These are phyloP conservation scores for Aureobasidium lini DNA, from an alignment of 2,329 filamentous ascomycete species.

Conservation along the genomic window DNA sequence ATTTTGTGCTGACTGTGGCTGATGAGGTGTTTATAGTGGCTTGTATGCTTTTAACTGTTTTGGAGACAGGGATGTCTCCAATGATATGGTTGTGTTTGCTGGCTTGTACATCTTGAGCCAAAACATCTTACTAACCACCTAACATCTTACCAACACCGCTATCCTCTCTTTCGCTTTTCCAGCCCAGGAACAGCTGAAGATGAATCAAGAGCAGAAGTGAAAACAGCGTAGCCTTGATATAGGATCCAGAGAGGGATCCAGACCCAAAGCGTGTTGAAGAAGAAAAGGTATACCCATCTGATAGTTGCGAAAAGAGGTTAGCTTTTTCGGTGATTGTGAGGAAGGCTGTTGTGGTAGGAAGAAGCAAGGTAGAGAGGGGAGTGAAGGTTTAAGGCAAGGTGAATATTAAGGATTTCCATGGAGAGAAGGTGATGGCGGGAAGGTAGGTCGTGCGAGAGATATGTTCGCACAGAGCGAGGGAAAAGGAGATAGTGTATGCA, in stretches of 20 bases:
- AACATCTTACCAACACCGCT: background rate
- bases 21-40: too few relatives aligned
- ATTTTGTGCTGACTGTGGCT: too few relatives aligned
- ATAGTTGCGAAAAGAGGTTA: background rate
- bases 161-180: background rate
- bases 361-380: background rate
- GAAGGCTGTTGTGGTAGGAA: too few relatives aligned
- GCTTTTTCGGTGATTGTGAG: background rate
- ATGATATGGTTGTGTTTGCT: too few relatives aligned
- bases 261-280: slow-evolving; percentile 60
- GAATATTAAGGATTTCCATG: too few relatives aligned
- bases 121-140: too few relatives aligned
- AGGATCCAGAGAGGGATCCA: slow-evolving; percentile 52
- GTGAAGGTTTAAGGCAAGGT: background rate
- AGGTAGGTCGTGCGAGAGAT: too few relatives aligned
- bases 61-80: too few relatives aligned
- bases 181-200: background rate
- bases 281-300: slow-evolving; percentile 54
- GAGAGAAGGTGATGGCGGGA: too few relatives aligned
- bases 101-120: too few relatives aligned
- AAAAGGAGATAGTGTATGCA: background rate
- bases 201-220: background rate
- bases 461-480: background rate
- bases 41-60: too few relatives aligned
- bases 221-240: slow-evolving; percentile 37